Conservation (phyloP, 106 monocot species). For the Allium fistulosum region DNA sequence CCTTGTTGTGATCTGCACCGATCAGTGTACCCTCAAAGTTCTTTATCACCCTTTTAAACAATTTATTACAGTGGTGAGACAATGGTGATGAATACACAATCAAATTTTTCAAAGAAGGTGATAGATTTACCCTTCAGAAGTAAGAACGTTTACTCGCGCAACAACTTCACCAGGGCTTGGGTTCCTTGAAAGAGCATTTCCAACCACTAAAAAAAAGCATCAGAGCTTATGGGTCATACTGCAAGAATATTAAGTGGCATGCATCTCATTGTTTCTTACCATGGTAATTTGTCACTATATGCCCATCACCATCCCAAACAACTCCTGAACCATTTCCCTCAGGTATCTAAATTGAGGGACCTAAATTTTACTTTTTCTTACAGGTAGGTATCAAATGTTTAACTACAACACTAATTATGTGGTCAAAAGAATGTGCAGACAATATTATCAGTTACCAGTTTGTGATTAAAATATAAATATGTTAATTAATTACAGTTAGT, state of each 20-base stretch:
- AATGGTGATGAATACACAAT: too few relatives aligned
- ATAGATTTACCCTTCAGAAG: conserved; percentile 70
- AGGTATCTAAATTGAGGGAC: conserved; percentile 39
- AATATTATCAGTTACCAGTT: too few relatives aligned
- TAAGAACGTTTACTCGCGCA: conserved; percentile 89
- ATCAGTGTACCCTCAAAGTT: conserved; percentile 88
- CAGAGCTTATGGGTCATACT: too few relatives aligned
- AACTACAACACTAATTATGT: too few relatives aligned
- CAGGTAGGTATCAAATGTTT: too few relatives aligned
- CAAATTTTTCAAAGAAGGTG: not conserved
- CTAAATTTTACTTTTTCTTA: too few relatives aligned
- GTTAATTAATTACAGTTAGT: not conserved
- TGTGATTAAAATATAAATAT: too few relatives aligned
- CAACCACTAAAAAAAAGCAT: conserved; percentile 54
- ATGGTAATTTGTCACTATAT: conserved; percentile 96
- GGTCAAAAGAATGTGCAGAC: too few relatives aligned
- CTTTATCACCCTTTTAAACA: conserved; percentile 68
- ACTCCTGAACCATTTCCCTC: conserved; percentile 99
- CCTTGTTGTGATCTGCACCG: conserved; percentile 82
- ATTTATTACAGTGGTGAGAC: conserved; percentile 1
- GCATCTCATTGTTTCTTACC: conserved; percentile 28
- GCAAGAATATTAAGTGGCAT: not conserved
- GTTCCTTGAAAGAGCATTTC: conserved; percentile 91
- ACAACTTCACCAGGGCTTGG: conserved; percentile 78
- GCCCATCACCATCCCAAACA: conserved; percentile 76